Evolutionary conservation across 768 basidiomycete species (phyloP).

Genomic region (Naganishia antarctica): DNA sequence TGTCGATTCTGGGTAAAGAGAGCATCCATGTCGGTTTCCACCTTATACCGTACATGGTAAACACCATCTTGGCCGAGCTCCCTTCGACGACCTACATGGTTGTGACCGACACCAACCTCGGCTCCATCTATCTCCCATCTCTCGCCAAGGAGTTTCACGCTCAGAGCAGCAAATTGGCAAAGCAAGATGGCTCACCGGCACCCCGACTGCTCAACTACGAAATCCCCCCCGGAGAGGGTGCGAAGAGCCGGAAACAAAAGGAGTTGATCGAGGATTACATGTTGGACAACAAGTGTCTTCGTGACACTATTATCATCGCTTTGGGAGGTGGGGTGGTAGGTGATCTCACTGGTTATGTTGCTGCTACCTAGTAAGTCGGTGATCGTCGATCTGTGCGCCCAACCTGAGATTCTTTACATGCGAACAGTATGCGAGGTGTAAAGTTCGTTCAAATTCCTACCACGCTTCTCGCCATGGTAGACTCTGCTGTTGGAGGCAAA

Average conservation of each 20-base stretch:
- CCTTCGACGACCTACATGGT: conserved; percentile 83
- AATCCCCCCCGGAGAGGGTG: conserved; percentile 84
- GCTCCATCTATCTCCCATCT: conserved; percentile 65
- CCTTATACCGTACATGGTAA: conserved; percentile 66
- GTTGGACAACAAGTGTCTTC: conserved; percentile 76
- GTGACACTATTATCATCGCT: conserved; percentile 87
- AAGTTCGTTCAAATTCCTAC: conserved; percentile 95
- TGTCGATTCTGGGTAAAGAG: conserved; percentile 77
- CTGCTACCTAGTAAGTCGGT: conserved; percentile 81
- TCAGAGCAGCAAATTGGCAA: conserved; percentile 36
- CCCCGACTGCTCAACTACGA: conserved; percentile 71
- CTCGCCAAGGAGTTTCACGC: conserved; percentile 65
- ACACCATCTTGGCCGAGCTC: conserved; percentile 65
- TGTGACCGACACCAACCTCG: conserved; percentile 87
- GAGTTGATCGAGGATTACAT: conserved; percentile 91
- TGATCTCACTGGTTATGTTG: conserved; percentile 91
- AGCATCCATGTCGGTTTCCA: conserved; percentile 93
- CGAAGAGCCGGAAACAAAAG: conserved; percentile 86
- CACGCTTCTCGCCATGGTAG: conserved; percentile 95
- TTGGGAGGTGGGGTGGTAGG: conserved; percentile 97
- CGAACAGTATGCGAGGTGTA: conserved; percentile 85
- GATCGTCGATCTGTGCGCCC: neutral
- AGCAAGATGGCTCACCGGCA: conserved; percentile 32
- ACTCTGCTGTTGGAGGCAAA: conserved; percentile 95
- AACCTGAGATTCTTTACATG: neutral